Evolutionary conservation across 2,329 filamentous ascomycete species (phyloP), one percentile per base, ranked within the genome.

Genomic region (Diaporthe helianthi): DNA sequence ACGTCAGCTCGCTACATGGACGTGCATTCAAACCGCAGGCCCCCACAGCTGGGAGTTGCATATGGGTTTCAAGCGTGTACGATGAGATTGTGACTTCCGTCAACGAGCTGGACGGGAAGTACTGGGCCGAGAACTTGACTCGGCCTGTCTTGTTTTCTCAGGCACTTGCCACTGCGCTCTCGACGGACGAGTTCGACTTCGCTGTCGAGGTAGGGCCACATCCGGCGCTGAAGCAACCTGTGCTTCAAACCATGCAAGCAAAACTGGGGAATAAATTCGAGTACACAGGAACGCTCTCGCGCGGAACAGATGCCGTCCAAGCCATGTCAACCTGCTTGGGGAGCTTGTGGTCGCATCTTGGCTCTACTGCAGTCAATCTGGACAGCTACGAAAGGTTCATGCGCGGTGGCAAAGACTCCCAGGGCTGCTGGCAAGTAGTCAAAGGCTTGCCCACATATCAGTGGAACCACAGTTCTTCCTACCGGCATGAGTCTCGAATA

Each of bases 201-300:
- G 67, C 72, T 0, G 24, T 80, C 5, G 78, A 80, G 53, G 46
- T 80, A 6, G 78, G 78, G 0, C 77, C 78, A 7, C 77, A 79
- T 60, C 78, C 82, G 1, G 81, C 82, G 0, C 76, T 84, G 0
- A 79, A 80, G 65, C 79, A 78, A 0, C 83, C 83, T 0, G 69
- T 78, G 0, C 74, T 73, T 4, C 78, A 83, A 53, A 80, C 74
- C 71, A 74, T 19, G 6, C 52, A 73, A 0, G 67, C 69, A 0
- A 65, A 61, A 0, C 51, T 71, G 10, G 55, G 55, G 17, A 69
- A 70, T 0, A 26, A 17, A 1, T n/a, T 76, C 0, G 72, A 77
- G 0, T 78, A 77, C n/a, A 64, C 71, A 0, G 76, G 75, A 3
- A 60, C 72, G 0, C 64, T 78, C 0, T 36, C 33, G 0, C 71